These are phyloP conservation scores for Circinella umbellata DNA, from an alignment of 371 early-diverging fungal genomes.

Conservation along the genomic window DNA sequence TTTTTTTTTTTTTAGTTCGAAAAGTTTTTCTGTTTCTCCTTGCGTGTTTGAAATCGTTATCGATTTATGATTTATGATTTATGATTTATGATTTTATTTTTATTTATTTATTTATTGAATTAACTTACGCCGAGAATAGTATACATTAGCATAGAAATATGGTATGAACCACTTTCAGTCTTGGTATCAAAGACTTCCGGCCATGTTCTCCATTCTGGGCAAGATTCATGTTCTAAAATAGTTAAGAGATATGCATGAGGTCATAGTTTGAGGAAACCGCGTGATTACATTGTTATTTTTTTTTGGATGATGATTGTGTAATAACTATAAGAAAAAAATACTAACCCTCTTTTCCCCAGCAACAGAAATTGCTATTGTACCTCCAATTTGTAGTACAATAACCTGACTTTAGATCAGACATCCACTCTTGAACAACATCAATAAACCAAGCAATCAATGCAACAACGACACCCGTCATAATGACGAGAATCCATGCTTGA, in stretches of 20 bases:
- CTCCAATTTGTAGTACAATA: conserved; percentile 88
- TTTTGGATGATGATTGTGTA: background rate
- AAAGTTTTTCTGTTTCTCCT: background rate
- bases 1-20: too few relatives aligned
- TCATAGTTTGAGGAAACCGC: background rate
- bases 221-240: conserved; percentile 31
- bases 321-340: conserved; percentile 2
- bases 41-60: background rate
- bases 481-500: conserved; percentile 88
- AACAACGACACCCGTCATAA: conserved; percentile 65
- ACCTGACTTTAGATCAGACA: conserved; percentile 83
- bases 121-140: conserved; percentile 47
- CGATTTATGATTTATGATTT: background rate
- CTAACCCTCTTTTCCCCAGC: conserved; percentile 74
- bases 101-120: background rate
- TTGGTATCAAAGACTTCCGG: conserved; percentile 38
- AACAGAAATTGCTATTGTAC: conserved; percentile 89
- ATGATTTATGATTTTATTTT: too few relatives aligned
- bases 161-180: conserved; percentile 26
- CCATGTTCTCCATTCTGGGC: conserved; percentile 52
- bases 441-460: conserved; percentile 85
- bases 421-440: conserved; percentile 79
- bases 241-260: conserved; percentile 3
- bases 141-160: conserved; percentile 44
- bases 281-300: background rate